Conservation (phyloP, 805 yeast genomes). For the Hanseniaspora lachancei region DNA sequence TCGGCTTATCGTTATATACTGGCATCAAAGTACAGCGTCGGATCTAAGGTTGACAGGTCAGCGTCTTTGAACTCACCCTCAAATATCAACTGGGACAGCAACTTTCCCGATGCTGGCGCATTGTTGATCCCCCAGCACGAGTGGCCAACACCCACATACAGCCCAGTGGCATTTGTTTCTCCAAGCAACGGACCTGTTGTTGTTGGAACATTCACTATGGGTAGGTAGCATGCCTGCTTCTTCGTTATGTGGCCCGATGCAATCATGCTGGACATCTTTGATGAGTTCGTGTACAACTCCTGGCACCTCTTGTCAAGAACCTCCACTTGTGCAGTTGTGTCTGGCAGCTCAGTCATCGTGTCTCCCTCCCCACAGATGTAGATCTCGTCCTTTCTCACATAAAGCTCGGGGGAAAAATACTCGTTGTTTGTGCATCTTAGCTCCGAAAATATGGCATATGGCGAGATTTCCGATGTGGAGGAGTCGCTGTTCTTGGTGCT, state of each 20-base stretch:
- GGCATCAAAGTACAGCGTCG: constrained; percentile 77
- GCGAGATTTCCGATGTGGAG: constrained; percentile 54
- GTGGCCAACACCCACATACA: constrained; percentile 81
- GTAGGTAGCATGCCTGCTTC: constrained; percentile 89
- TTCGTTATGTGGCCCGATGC: constrained; percentile 61
- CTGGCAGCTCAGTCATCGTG: constrained; percentile 79
- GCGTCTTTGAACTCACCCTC: constrained; percentile 75
- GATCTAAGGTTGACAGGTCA: constrained; percentile 70
- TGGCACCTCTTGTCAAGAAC: constrained; percentile 81
- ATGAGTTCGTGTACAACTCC: constrained; percentile 67
- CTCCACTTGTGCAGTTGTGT: constrained; percentile 84
- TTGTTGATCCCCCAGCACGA: constrained; percentile 98
- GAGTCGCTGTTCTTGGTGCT: constrained; percentile 21
- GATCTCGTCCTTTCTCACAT: constrained; percentile 89
- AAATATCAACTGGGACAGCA: constrained; percentile 71
- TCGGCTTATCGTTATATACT: constrained; percentile 19
- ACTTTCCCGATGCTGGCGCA: constrained; percentile 93
- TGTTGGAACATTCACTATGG: constrained; percentile 86
- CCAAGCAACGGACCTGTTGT: constrained; percentile 90
- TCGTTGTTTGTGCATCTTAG: constrained; percentile 52
- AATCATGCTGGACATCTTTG: constrained; percentile 57
- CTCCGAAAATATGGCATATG: constrained; percentile 90
- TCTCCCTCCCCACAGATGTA: constrained; percentile 97
- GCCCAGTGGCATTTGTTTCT: constrained; percentile 70
- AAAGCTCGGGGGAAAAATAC: constrained; percentile 83